These are phyloP conservation scores for Blyttiomyces sp. DNA, from an alignment of 371 early-diverging fungal genomes.

Conservation along the genomic window DNA sequence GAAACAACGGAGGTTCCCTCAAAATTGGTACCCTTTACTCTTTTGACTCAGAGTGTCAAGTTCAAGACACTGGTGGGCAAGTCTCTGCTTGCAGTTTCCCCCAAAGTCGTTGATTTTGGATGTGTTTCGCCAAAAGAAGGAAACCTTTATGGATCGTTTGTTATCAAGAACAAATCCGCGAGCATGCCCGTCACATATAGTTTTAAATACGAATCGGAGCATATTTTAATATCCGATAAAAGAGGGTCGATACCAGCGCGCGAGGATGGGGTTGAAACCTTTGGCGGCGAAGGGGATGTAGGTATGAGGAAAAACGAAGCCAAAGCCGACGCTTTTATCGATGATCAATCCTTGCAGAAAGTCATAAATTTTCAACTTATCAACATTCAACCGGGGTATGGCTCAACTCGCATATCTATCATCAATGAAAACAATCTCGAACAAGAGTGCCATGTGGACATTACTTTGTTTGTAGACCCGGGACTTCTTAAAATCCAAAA, in stretches of 20 bases:
- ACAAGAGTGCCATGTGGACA: conserved; percentile 6
- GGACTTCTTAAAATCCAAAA: neutral
- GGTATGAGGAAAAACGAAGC: too few relatives aligned
- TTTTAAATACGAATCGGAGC: conserved; percentile 31
- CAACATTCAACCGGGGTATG: too few relatives aligned
- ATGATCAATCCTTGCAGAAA: too few relatives aligned
- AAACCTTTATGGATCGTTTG: conserved; percentile 19
- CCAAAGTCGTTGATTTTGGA: conserved; percentile 43
- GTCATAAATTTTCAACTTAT: too few relatives aligned
- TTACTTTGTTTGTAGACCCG: conserved; percentile 14
- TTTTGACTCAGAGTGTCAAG: conserved; percentile 69
- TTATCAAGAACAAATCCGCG: conserved; percentile 33
- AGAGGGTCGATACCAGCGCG: conserved; percentile 6
- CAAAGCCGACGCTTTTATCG: too few relatives aligned
- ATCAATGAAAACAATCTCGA: conserved; percentile 42
- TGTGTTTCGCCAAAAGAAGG: neutral
- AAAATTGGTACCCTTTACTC: conserved; percentile 4
- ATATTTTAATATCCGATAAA: neutral
- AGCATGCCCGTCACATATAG: conserved; percentile 37
- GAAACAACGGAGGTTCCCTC: neutral
- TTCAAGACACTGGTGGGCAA: conserved; percentile 80
- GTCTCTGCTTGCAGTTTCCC: conserved; percentile 67
- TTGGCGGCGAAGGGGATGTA: too few relatives aligned
- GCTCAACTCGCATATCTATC: conserved; percentile 21
- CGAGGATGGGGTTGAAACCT: conserved; percentile 11